Conservation (phyloP, 179 eudicot genomes). For the Corrigiola litoralis region DNA sequence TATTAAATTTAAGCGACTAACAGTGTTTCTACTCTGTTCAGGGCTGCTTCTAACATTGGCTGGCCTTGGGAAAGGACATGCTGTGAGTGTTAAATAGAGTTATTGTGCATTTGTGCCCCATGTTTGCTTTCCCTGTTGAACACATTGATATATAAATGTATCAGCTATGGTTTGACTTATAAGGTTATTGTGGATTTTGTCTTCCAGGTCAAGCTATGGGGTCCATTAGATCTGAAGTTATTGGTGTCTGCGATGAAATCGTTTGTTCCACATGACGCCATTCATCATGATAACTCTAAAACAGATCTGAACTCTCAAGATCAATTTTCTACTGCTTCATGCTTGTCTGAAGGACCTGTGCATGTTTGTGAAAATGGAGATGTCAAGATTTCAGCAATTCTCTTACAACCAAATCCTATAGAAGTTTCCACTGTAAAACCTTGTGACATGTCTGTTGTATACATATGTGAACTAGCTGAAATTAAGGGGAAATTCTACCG, state of each 20-base stretch:
- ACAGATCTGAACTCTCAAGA: slow-evolving; percentile 27
- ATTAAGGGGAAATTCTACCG: slow-evolving; percentile 70
- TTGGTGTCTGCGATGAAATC: slow-evolving; percentile 67
- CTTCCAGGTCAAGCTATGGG: slow-evolving; percentile 60
- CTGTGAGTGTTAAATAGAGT: slow-evolving; percentile 11
- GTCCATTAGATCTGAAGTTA: slow-evolving; percentile 67
- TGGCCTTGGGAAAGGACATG: background rate
- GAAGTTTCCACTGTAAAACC: slow-evolving; percentile 31
- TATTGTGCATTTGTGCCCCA: background rate
- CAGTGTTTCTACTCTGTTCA: background rate
- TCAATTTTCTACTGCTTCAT: slow-evolving; percentile 16
- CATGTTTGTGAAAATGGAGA: slow-evolving; percentile 51
- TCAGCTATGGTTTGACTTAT: no score
- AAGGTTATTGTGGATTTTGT: background rate
- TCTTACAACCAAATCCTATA: slow-evolving; percentile 39
- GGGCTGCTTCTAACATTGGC: slow-evolving; percentile 19
- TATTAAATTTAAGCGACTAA: background rate
- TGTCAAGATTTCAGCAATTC: slow-evolving; percentile 70
- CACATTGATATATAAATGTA: no score
- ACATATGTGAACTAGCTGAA: slow-evolving; percentile 75
- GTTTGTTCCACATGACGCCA: slow-evolving; percentile 74
- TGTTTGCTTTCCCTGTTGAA: background rate
- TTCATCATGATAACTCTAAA: slow-evolving; percentile 58
- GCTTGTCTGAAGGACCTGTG: slow-evolving; percentile 37
- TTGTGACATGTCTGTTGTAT: slow-evolving; percentile 64